phyloP scores from a whole-genome alignment of 2,329 filamentous ascomycete species.

The Iodosphaeria phyllophila region DNA sequence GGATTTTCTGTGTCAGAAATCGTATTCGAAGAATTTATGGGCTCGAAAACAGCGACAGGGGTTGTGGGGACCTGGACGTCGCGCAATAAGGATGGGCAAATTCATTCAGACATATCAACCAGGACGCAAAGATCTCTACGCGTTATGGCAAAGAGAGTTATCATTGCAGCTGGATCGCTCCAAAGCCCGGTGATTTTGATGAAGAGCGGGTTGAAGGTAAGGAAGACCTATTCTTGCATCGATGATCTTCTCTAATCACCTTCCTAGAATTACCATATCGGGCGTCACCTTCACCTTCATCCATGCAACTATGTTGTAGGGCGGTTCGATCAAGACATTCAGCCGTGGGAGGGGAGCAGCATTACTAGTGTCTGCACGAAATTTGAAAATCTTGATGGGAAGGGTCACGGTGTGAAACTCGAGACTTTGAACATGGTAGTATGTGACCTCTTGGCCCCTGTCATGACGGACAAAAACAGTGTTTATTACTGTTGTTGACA shows the following conservation, averaged over 20 bases:
- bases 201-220: conserved; percentile 56
- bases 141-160: conserved; percentile 62
- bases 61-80: conserved; percentile 60
- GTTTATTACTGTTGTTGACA: too few relatives aligned
- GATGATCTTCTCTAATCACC: not conserved
- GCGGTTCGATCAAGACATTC: conserved; percentile 50
- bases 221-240: conserved; percentile 7
- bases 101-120: conserved; percentile 28
- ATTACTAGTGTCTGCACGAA: conserved; percentile 61
- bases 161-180: conserved; percentile 60
- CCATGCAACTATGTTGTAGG: conserved; percentile 43
- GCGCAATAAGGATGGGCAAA: conserved; percentile 41
- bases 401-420: conserved; percentile 68
- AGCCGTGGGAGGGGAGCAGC: conserved; percentile 61
- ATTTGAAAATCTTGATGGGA: conserved; percentile 64
- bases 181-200: conserved; percentile 60
- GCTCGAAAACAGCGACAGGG: conserved; percentile 40
- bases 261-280: conserved; percentile 55
- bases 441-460: conserved; percentile 8
- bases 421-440: conserved; percentile 57
- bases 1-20: conserved; percentile 58
- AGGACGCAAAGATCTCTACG: conserved; percentile 39
- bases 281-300: conserved; percentile 66
- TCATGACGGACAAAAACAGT: not conserved
- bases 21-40: conserved; percentile 38